These are phyloP conservation scores for Abortiporus biennis DNA, from an alignment of 1,284 basidiomycete genomes.

Conservation along the genomic window DNA sequence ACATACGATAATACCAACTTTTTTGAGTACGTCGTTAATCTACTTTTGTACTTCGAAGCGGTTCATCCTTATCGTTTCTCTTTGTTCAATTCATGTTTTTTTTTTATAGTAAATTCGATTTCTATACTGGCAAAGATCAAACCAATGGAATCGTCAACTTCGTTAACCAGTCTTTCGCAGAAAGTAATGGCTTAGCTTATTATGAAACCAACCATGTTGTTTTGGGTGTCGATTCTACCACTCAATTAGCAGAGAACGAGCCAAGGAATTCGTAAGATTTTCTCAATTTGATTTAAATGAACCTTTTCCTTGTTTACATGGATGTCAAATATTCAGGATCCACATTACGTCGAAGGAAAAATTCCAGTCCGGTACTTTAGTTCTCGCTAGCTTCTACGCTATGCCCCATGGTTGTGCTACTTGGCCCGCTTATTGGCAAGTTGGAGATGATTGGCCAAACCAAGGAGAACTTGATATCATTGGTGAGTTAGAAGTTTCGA, in stretches of 20 bases:
- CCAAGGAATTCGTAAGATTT: conserved; percentile 58
- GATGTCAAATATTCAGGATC: conserved; percentile 54
- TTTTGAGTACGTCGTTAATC: conserved; percentile 21
- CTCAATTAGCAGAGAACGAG: conserved; percentile 40
- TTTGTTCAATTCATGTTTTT: background rate
- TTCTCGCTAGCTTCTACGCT: conserved; percentile 70
- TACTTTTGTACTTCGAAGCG: background rate
- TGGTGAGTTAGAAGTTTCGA: conserved; percentile 15
- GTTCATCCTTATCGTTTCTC: background rate
- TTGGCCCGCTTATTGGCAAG: conserved; percentile 72
- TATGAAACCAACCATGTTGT: conserved; percentile 50
- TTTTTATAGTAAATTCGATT: conserved; percentile 48
- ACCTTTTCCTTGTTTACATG: too few relatives aligned
- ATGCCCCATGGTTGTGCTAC: conserved; percentile 79
- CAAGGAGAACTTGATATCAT: conserved; percentile 39
- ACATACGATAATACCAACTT: conserved; percentile 33
- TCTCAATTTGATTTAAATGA: too few relatives aligned
- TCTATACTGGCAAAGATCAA: conserved; percentile 57
- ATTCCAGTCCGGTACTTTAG: conserved; percentile 59
- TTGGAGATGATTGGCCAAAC: conserved; percentile 67
- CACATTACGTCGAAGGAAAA: conserved; percentile 65
- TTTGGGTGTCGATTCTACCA: conserved; percentile 58
- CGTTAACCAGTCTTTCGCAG: conserved; percentile 38
- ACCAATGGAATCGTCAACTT: conserved; percentile 62
- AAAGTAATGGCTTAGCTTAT: conserved; percentile 46